phyloP scores from a whole-genome alignment of 2,329 filamentous ascomycete genomes.

The Cryphonectria japonica region DNA sequence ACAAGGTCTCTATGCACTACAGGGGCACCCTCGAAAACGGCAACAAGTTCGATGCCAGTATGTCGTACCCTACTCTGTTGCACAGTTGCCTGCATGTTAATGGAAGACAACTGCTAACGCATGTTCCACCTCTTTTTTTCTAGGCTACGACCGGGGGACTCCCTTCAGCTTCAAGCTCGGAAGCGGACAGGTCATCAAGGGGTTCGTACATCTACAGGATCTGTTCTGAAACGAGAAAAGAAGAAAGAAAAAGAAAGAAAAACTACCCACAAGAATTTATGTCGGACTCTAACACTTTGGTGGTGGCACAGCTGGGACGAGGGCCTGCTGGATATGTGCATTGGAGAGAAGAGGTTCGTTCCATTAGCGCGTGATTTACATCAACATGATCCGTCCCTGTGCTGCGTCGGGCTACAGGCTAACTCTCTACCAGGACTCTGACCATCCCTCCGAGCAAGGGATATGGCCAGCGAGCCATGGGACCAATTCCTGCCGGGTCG shows the following conservation, averaged over 20 bases:
- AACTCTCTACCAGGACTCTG: slow-evolving; percentile 59
- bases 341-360: slow-evolving; percentile 78
- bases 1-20: slow-evolving; percentile 87
- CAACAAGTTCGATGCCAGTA: slow-evolving; percentile 79
- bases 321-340: slow-evolving; percentile 90
- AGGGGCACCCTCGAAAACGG: slow-evolving; percentile 78
- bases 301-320: slow-evolving; percentile 73
- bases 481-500: slow-evolving; percentile 81
- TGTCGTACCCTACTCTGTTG: slow-evolving; percentile 33
- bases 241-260: no score
- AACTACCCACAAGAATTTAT: neutral
- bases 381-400: neutral
- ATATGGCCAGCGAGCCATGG: slow-evolving; percentile 76
- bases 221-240: neutral
- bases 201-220: slow-evolving; percentile 55
- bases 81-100: slow-evolving; percentile 6
- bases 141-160: slow-evolving; percentile 73
- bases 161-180: slow-evolving; percentile 84
- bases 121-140: neutral
- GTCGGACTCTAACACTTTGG: slow-evolving; percentile 31
- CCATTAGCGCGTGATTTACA: neutral
- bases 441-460: slow-evolving; percentile 86
- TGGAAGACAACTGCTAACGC: slow-evolving; percentile 1
- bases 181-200: slow-evolving; percentile 82
- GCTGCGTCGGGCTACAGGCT: slow-evolving; percentile 26